Base-by-base conservation (phyloP, 768 basidiomycete genomes). In the Russula sp. region DNA sequence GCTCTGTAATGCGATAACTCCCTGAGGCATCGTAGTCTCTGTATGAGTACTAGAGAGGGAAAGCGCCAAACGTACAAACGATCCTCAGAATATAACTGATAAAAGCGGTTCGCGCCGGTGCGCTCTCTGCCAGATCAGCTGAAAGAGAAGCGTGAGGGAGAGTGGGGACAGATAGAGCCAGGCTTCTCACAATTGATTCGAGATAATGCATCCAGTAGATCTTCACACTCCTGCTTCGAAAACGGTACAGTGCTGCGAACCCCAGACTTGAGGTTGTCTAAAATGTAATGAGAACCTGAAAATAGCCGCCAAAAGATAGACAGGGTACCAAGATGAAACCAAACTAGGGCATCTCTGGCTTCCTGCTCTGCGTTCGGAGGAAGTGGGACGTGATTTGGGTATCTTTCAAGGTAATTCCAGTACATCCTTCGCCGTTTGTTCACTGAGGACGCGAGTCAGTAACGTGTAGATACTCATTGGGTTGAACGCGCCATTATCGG, bases 161-260 rank as follows among this genome's bases (percentile, higher is more conserved):
- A 51, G 1, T 44, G 32, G 48, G 28, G 51, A 40, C 18, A 48
- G 24, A 53, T n/a, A 40, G 28, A 18, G 38, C 16, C 18, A 52
- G 2, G 3, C 1, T 8, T 30, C 66, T 28, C 40, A 70, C 72
- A 57, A 64, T 60, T 60, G 16, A 63, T 54, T 5, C 57, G 57
- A 3, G 69, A 64, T 1, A 73, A 59, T 8, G 80, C 70, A n/a
- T 72, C 71, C 2, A 78, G 72, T 18, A 84, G 72, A 57, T 84
- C 80, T 67, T 82, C 79, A 57, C 83, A 84, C 73, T 84, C 82
- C 2, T 62, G 54, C 70, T 82, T 83, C 1, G 83, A 83, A 64
- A 84, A 84, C 2, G 84, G 83, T 18, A 79, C 81, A 2, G 75
- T 71, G 65, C 80, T 81, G 50, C 69, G 75, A 4, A 74, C 51